Percentiles rank a stretch among this genome's conserved stretches.
Conservation (phyloP, 306 rosid species). For the Malus sylvestris region DNA sequence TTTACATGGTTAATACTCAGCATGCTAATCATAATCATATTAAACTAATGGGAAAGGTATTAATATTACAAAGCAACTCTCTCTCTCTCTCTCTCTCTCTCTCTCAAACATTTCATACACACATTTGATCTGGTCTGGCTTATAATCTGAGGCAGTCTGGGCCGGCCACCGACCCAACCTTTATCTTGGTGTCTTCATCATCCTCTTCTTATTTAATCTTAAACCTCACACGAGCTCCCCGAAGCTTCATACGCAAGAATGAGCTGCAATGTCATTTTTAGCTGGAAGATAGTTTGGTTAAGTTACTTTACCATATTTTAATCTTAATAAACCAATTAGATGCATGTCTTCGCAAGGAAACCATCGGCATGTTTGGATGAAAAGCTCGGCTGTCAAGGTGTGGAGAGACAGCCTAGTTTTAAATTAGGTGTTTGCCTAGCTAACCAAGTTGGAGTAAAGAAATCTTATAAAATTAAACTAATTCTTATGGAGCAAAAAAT, state of each 20-base stretch:
- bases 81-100: not conserved
- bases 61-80: not conserved
- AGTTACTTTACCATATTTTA: conserved; percentile 21
- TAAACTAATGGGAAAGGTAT: not conserved
- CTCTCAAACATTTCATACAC: not conserved
- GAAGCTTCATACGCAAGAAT: conserved; percentile 25
- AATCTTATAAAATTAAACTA: not conserved
- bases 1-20: too few relatives aligned
- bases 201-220: not conserved
- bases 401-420: not conserved
- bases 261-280: conserved; percentile 36
- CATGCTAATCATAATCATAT: not conserved
- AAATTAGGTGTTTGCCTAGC: not conserved
- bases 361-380: conserved; percentile 23
- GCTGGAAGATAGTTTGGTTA: conserved; percentile 19
- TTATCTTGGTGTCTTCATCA: conserved; percentile 13
- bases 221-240: conserved; percentile 10
- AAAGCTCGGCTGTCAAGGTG: conserved; percentile 20
- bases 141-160: not conserved
- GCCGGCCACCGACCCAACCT: conserved; percentile 2
- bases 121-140: not conserved
- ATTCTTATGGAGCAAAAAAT: not conserved
- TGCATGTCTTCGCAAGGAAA: conserved; percentile 7
- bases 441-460: not conserved
- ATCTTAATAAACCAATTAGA: conserved; percentile 9